Percentiles rank a stretch among this genome's conserved stretches.
Conservation (phyloP, 169 alveolate species). For the Nephromyces sp. region DNA sequence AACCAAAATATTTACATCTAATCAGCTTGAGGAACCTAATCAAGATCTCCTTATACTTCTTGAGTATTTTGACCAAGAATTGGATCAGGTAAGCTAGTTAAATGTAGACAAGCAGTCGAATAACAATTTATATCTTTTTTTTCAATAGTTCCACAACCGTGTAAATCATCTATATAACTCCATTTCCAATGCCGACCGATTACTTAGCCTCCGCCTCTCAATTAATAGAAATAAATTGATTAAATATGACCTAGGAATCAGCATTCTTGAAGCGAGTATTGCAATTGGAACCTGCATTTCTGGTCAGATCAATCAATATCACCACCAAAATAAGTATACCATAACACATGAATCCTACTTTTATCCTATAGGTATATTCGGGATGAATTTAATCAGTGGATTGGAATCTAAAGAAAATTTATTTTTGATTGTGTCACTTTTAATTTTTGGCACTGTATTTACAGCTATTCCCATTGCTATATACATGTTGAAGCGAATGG, state of each 20-base stretch:
- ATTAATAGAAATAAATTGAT: neutral
- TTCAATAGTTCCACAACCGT: neutral
- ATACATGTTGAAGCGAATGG: neutral
- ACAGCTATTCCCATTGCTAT: neutral
- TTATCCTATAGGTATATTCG: neutral
- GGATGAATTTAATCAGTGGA: neutral
- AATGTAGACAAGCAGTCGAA: no score
- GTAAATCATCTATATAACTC: neutral
- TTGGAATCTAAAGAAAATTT: neutral
- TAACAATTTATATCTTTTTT: neutral
- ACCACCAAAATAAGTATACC: no score
- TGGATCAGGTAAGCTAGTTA: slow-evolving; percentile 51
- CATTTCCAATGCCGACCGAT: neutral
- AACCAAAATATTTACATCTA: no score
- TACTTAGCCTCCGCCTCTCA: neutral
- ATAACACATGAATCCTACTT: no score
- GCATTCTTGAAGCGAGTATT: neutral
- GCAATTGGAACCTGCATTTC: neutral
- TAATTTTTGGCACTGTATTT: neutral
- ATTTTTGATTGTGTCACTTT: neutral
- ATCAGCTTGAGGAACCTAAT: slow-evolving; percentile 30
- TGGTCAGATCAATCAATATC: no score
- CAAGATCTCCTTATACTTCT: slow-evolving; percentile 60
- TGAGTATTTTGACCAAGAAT: slow-evolving; percentile 74
- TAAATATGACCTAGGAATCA: neutral